Conservation (phyloP, 2,329 filamentous ascomycete species). For the Exutisphaerella laricina region DNA sequence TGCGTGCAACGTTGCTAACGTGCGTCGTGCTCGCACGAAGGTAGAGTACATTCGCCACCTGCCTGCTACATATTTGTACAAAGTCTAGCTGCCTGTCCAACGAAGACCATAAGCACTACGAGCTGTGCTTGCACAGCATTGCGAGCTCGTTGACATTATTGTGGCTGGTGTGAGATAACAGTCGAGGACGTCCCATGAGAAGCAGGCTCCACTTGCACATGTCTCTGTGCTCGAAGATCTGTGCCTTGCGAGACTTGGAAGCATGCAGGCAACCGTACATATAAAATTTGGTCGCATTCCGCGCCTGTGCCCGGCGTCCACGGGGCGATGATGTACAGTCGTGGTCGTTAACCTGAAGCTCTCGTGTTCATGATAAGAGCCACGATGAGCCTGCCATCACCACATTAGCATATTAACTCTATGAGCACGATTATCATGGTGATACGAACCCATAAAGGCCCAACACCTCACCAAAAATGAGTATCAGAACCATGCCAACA, state of each 20-base stretch:
- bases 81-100: constrained; percentile 6
- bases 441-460: constrained; percentile 83
- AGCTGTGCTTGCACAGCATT: neutral
- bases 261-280: neutral
- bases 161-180: neutral
- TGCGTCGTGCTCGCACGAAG: too few relatives aligned
- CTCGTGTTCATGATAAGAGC: constrained; percentile 82
- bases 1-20: too few relatives aligned
- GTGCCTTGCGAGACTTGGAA: neutral
- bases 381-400: constrained; percentile 67
- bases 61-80: constrained; percentile 3
- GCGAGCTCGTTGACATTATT: neutral
- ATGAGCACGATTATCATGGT: neutral
- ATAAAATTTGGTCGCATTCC: too few relatives aligned
- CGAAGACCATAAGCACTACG: neutral
- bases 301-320: too few relatives aligned
- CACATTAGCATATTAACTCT: neutral
- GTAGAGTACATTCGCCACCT: neutral
- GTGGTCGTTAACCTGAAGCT: constrained; percentile 24
- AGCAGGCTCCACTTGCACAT: neutral
- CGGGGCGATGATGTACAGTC: too few relatives aligned
- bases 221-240: neutral
- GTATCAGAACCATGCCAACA: constrained; percentile 95
- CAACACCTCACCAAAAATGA: constrained; percentile 97
- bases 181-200: neutral